Conservation (phyloP, 169 alveolate species). For the Cryptosporidium xiaoi region DNA sequence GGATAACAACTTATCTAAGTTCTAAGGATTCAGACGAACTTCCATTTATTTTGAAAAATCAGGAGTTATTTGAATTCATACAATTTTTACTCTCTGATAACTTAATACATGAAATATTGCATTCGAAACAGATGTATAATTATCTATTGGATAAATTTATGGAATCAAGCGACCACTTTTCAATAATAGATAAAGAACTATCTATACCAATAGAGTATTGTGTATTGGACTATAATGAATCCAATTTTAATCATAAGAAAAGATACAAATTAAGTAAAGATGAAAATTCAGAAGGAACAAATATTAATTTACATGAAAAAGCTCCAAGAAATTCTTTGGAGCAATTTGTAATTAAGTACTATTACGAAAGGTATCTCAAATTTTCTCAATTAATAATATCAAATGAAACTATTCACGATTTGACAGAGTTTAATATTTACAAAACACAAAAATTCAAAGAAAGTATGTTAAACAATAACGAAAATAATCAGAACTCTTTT, state of each 20-base stretch:
- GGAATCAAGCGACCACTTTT: slow-evolving; percentile 27
- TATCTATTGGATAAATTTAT: slow-evolving; percentile 1
- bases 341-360: slow-evolving; percentile 45
- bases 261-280: background rate
- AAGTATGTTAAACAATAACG: background rate
- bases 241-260: background rate
- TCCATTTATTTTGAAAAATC: slow-evolving; percentile 31
- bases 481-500: slow-evolving; percentile 7
- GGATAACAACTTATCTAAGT: slow-evolving; percentile 15
- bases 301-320: background rate
- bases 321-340: slow-evolving; percentile 43
- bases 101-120: slow-evolving; percentile 11
- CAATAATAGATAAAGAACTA: slow-evolving; percentile 1
- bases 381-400: slow-evolving; percentile 58
- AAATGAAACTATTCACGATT: slow-evolving; percentile 28
- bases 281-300: background rate
- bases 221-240: background rate
- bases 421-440: slow-evolving; percentile 41
- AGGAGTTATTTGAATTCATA: slow-evolving; percentile 24
- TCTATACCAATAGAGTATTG: slow-evolving; percentile 54
- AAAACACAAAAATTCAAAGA: slow-evolving; percentile 3
- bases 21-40: slow-evolving; percentile 26
- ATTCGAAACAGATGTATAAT: background rate
- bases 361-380: slow-evolving; percentile 60
- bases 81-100: slow-evolving; percentile 14